Conservation (phyloP, 2,329 filamentous ascomycete species). For the Ophiostoma angusticollis region DNA sequence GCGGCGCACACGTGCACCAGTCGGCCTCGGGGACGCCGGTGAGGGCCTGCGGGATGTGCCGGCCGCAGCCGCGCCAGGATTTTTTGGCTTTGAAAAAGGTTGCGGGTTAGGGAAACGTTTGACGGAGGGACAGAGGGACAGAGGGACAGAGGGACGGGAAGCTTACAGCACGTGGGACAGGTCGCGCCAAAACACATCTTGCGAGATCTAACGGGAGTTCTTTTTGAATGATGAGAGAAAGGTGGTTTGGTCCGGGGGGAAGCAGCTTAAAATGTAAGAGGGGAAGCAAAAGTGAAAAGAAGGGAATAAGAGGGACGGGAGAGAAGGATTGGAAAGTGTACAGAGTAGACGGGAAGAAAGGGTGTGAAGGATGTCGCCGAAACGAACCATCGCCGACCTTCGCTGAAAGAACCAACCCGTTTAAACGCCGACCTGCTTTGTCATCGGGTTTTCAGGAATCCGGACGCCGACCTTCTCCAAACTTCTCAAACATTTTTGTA, state of each 20-base stretch:
- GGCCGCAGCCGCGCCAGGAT: slow-evolving; percentile 37
- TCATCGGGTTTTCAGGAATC: too few species aligned
- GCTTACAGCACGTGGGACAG: slow-evolving; percentile 30
- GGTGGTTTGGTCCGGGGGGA: too few species aligned
- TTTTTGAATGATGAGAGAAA: not conserved
- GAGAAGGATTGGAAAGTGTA: not conserved
- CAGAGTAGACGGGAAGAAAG: not conserved
- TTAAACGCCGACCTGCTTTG: too few species aligned
- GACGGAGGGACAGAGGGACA: slow-evolving; percentile 14
- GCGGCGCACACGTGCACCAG: slow-evolving; percentile 36
- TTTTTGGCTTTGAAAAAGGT: slow-evolving; percentile 33
- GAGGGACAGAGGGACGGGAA: not conserved
- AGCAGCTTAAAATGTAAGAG: not conserved
- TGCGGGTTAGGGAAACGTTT: not conserved
- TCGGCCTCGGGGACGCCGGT: slow-evolving; percentile 29
- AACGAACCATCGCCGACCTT: not conserved
- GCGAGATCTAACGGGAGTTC: not conserved
- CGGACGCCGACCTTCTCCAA: too few species aligned
- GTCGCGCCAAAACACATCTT: slow-evolving; percentile 29
- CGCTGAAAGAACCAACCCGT: not conserved
- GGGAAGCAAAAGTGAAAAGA: not conserved
- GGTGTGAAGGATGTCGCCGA: not conserved
- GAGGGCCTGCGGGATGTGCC: slow-evolving; percentile 33
- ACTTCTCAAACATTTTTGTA: too few species aligned
- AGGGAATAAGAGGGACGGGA: not conserved